Base-by-base conservation (phyloP, 164 flowering plant species). In the Liquidambar formosana region DNA sequence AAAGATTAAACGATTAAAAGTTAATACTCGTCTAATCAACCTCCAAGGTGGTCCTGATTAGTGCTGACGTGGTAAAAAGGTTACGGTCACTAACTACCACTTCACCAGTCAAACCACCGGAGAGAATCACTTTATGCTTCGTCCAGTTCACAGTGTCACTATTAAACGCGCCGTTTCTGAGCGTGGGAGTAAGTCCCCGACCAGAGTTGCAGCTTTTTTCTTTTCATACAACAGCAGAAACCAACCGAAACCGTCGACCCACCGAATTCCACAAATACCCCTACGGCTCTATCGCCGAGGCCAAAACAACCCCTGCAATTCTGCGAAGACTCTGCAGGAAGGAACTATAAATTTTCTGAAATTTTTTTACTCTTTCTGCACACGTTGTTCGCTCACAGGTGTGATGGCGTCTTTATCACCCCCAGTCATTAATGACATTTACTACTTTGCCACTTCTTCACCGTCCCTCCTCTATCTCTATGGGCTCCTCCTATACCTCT, bases 371-470 rank as follows among this genome's bases (percentile, higher is more conserved):
- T 19, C 23, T 54, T 19, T 54, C 57, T 54, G 8, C 8, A 21
- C 22, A 21, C 22, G 23, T 19, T 19, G n/a, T 19, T 10, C 57
- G 22, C 26, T 54, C 60, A 57, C 60, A 57, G 16, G 60, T 13
- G 26, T 57, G 9, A 26, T 57, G 60, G 52, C n/a, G 65, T 13
- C 6, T 18, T 5, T 48, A 48, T 15, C 12, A 52, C 62, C 64
- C 68, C 47, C 52, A 11, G 19, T 59, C 67, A 70, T 74, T 71
- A 65, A 54, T 67, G 12, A 15, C 70, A 81, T 76, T 78, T 78
- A 81, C 84, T 63, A 18, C 27, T 62, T 23, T 76, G 63, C 81
- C 74, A 74, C 70, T 65, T 4, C 4, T 52, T 38, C 25, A 53
- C 53, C 27, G 28, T 43, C 49, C 33, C 47, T 28, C n/a, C n/a